phyloP scores from a whole-genome alignment of 2,329 filamentous ascomycete genomes.

The Botrytis tulipae region DNA sequence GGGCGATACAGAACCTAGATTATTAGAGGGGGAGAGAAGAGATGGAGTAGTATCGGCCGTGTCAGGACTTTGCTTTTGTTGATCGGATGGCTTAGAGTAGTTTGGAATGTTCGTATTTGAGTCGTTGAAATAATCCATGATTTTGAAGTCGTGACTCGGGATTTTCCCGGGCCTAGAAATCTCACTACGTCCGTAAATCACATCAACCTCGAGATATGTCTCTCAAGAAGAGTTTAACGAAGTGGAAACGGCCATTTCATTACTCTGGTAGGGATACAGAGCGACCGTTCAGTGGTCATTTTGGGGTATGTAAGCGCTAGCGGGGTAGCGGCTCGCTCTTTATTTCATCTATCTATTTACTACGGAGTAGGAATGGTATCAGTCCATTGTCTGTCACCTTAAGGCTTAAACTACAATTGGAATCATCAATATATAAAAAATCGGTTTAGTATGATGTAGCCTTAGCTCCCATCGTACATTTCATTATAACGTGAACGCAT shows the following conservation, averaged over 20 bases:
- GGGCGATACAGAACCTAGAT: constrained; percentile 7
- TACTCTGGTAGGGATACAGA: neutral
- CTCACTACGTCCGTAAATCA: constrained; percentile 6
- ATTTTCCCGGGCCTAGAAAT: neutral
- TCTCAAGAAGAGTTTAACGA: neutral
- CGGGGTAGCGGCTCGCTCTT: constrained; percentile 5
- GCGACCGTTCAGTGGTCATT: neutral
- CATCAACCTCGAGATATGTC: neutral
- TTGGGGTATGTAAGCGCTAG: neutral
- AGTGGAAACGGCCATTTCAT: neutral
- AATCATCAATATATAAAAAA: neutral
- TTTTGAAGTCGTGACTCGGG: neutral
- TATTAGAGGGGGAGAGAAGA: neutral
- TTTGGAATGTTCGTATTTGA: neutral
- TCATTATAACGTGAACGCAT: constrained; percentile 17
- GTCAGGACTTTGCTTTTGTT: neutral
- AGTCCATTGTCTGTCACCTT: neutral
- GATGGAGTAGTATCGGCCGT: neutral
- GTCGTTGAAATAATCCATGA: constrained; percentile 9
- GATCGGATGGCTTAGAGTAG: neutral
- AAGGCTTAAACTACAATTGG: neutral
- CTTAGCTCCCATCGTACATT: constrained; percentile 1
- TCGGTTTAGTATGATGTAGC: neutral
- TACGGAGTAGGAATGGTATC: neutral
- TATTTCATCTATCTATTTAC: neutral